A percentile compares a stretch with the other conserved stretches of the same genome.
Evolutionary conservation across 805 yeast species (phyloP).

Genomic region (Citeromyces nyonsensis): DNA sequence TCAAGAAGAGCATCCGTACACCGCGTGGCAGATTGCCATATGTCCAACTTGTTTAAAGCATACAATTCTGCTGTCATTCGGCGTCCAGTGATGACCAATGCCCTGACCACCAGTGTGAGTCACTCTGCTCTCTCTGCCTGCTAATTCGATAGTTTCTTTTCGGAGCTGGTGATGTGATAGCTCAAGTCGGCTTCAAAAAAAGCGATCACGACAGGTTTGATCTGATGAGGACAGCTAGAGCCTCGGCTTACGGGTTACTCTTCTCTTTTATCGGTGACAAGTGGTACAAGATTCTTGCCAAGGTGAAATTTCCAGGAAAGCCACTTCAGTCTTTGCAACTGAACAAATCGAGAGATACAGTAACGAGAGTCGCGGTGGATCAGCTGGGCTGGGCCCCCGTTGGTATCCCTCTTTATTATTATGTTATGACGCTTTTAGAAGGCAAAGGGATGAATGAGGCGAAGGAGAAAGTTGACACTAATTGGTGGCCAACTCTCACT

Average conservation of each 20-base stretch:
- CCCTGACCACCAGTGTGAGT: slow-evolving; percentile 27
- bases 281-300: slow-evolving; percentile 47
- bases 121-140: not conserved
- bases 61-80: slow-evolving; percentile 4
- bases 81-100: slow-evolving; percentile 28
- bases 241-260: slow-evolving; percentile 52
- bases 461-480: slow-evolving; percentile 23
- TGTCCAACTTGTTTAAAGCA: slow-evolving; percentile 1
- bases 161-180: slow-evolving; percentile 63
- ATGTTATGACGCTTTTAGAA: slow-evolving; percentile 55
- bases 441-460: slow-evolving; percentile 24
- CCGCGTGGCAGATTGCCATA: no score
- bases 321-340: slow-evolving; percentile 2
- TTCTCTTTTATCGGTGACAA: slow-evolving; percentile 64
- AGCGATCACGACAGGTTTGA: slow-evolving; percentile 22
- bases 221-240: slow-evolving; percentile 38
- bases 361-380: slow-evolving; percentile 46
- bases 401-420: slow-evolving; percentile 57
- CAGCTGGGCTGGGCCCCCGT: slow-evolving; percentile 70
- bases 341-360: slow-evolving; percentile 15
- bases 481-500: slow-evolving; percentile 51
- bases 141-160: slow-evolving; percentile 22
- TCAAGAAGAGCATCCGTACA: no score
- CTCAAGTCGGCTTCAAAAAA: slow-evolving; percentile 30
- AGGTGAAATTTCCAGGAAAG: slow-evolving; percentile 20